Base-by-base conservation (phyloP, 1,284 basidiomycete species). In the Peniophora sp. region DNA sequence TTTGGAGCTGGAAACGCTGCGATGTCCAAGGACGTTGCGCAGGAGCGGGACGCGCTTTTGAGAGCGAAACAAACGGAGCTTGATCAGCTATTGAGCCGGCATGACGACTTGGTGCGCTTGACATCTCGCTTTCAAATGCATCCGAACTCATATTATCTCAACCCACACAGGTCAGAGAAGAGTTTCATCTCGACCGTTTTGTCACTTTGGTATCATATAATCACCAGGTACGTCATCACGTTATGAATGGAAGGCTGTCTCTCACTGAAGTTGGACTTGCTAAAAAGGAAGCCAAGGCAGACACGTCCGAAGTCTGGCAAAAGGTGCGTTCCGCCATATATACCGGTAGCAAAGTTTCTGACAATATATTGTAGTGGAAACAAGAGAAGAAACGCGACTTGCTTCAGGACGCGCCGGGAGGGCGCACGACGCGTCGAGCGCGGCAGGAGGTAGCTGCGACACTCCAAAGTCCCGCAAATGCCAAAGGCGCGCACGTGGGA, bases 121-220 rank as follows among this genome's bases (percentile, higher is more conserved):
- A 19, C 34, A 17, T 11, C 27, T 20, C 35, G 20, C 52, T 50
- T 34, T 41, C 19, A 43, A 9, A 1, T 27, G 5, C 35, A 23
- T 35, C 22, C 46, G 22, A 24, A n/a, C n/a, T n/a, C n/a, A n/a
- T n/a, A 35, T 47, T 14, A 41, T 12, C 43, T 17, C 9, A 17
- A 27, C 35, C 19, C 16, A 25, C 44, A 25, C 54, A 90, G 85
- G 72, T 94, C 49, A 79, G 91, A 54, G 90, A 96, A 65, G 74
- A 81, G 52, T 95, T 93, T 65, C 92, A 95, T 60, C 73, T 94
- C 66, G 85, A 93, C 57, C 74, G 84, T 52, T 94, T 87, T 61
- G 75, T 81, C 2, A 82, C 78, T 22, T 73, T 94, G 68, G 68
- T 91, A 39, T 74, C 73, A 3, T 95, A 83, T 65, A 77, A 93